Conservation (phyloP, 495 filamentous ascomycete genomes). For the Penicillium canariense region DNA sequence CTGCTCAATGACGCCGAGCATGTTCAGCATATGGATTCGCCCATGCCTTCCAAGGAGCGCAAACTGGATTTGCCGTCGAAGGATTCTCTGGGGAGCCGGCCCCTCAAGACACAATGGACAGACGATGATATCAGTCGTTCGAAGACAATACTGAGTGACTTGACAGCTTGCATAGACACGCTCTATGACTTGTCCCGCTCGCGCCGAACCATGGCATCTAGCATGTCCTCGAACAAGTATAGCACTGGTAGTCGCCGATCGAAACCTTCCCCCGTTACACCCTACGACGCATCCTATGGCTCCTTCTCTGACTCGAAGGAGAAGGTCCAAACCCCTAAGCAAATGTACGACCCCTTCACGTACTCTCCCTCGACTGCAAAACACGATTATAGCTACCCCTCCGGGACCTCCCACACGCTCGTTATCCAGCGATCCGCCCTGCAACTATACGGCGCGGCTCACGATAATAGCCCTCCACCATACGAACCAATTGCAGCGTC, state of each 20-base stretch:
- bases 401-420: conserved; percentile 28
- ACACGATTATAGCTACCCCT: conserved; percentile 21
- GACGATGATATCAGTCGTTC: conserved; percentile 48
- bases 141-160: conserved; percentile 65
- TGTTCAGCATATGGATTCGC: conserved; percentile 59
- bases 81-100: conserved; percentile 31
- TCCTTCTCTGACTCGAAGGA: conserved; percentile 34
- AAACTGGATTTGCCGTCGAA: conserved; percentile 37
- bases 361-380: conserved; percentile 21
- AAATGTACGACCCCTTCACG: conserved; percentile 20
- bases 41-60: conserved; percentile 39
- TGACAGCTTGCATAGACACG: conserved; percentile 84
- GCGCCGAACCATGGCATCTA: conserved; percentile 50
- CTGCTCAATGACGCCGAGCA: conserved; percentile 81
- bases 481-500: conserved; percentile 47
- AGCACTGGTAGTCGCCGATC: conserved; percentile 25
- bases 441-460: conserved; percentile 42
- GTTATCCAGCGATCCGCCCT: conserved; percentile 44
- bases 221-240: conserved; percentile 38
- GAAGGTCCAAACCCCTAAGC: conserved; percentile 27
- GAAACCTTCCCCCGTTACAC: conserved; percentile 24
- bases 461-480: conserved; percentile 45
- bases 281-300: conserved; percentile 30
- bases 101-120: conserved; percentile 48
- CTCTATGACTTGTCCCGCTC: conserved; percentile 83